Percentiles rank a stretch among this genome's conserved stretches.
phyloP scores from a whole-genome alignment of 345 rosid species.

The Moricandia moricandioides region DNA sequence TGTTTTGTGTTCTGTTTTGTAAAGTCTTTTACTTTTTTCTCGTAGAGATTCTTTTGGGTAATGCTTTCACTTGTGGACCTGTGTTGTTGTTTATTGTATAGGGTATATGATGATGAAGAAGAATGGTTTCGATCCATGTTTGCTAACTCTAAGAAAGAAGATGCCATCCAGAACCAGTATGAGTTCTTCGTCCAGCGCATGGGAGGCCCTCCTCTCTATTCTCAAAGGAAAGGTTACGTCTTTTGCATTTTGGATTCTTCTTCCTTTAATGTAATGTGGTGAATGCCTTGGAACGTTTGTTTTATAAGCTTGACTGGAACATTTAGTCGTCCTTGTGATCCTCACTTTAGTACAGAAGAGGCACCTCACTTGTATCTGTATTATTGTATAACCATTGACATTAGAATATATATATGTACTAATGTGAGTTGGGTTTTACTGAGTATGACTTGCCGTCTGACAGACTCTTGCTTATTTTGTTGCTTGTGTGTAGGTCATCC shows the following conservation, averaged over 20 bases:
- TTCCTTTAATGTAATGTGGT: too few species aligned
- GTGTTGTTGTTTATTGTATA: constrained; percentile 27
- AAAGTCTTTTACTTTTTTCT: background rate
- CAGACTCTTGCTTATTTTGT: constrained; percentile 2
- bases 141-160: constrained; percentile 71
- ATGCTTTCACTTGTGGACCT: background rate
- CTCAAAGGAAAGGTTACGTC: constrained; percentile 66
- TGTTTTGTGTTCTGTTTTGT: background rate
- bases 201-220: constrained; percentile 92
- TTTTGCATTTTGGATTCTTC: background rate
- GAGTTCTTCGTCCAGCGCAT: constrained; percentile 92
- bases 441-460: constrained; percentile 16
- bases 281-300: too few species aligned
- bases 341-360: background rate
- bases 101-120: constrained; percentile 86
- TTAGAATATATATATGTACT: background rate
- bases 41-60: background rate
- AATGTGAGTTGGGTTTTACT: constrained; percentile 3
- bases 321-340: background rate
- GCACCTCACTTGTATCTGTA: background rate
- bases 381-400: background rate
- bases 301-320: too few species aligned
- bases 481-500: constrained; percentile 61
- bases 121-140: constrained; percentile 87
- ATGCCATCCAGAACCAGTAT: constrained; percentile 82